A percentile compares a stretch with the other conserved stretches of the same genome.
phyloP scores from a whole-genome alignment of 495 filamentous ascomycete species.

The Massariosphaeria phaeospora region DNA sequence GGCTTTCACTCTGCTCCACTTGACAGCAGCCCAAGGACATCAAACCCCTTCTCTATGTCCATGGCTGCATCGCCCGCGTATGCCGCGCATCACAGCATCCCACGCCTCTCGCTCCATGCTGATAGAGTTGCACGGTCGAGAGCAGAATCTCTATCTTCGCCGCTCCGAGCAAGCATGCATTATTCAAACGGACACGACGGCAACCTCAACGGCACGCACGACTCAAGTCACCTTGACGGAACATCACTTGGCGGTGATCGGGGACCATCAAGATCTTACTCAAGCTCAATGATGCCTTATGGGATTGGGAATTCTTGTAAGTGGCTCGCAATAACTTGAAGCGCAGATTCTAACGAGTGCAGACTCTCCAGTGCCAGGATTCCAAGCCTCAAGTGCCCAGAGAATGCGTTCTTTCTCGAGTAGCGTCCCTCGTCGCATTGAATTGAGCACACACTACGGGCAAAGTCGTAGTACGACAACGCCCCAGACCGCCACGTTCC shows the following conservation, averaged over 20 bases:
- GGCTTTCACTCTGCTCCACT: slow-evolving; percentile 29
- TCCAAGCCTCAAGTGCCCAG: slow-evolving; percentile 31
- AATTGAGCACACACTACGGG: slow-evolving; percentile 34
- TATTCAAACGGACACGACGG: slow-evolving; percentile 34
- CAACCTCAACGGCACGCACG: slow-evolving; percentile 22
- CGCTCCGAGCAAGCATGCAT: slow-evolving; percentile 40
- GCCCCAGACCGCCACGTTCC: slow-evolving; percentile 37
- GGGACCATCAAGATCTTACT: slow-evolving; percentile 19
- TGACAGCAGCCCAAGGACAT: slow-evolving; percentile 26
- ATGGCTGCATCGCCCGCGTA: slow-evolving; percentile 27
- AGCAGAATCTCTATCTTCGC: slow-evolving; percentile 37
- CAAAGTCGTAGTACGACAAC: slow-evolving; percentile 27
- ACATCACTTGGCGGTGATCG: slow-evolving; percentile 24
- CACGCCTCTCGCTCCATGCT: slow-evolving; percentile 36
- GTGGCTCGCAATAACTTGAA: not conserved
- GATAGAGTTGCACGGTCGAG: slow-evolving; percentile 35
- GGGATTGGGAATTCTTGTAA: slow-evolving; percentile 42
- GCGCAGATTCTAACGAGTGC: slow-evolving; percentile 3
- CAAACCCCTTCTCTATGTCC: slow-evolving; percentile 35
- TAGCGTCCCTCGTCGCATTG: slow-evolving; percentile 35
- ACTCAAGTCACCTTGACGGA: slow-evolving; percentile 12
- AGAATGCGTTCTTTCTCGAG: slow-evolving; percentile 37
- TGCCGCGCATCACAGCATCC: slow-evolving; percentile 34
- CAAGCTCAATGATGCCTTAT: slow-evolving; percentile 34
- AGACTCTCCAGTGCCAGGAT: slow-evolving; percentile 39